Evolutionary conservation across 1,284 basidiomycete species (phyloP), one percentile per base, ranked within the genome.

Genomic region (Chalciporus sp.): DNA sequence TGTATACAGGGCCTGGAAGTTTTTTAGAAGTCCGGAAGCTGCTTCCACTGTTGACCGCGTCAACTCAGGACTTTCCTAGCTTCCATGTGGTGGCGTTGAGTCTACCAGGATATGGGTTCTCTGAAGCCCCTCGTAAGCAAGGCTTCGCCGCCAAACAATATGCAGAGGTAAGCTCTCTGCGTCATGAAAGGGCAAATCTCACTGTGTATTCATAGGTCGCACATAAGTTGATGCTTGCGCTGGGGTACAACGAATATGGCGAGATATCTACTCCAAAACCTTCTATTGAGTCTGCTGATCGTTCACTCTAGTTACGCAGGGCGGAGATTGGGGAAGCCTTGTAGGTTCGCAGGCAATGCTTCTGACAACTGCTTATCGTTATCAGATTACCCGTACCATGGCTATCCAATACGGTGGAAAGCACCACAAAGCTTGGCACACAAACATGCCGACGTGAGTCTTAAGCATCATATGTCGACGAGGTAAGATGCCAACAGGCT

Each of bases 81-180:
- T 86, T 86, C 60, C 82, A 86, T 58, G 80, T 85, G 19, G 80
- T 85, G 0, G 77, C 78, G 0, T 58, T 77, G 4, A 79, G 80
- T 61, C 59, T 84, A n/a, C 83, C 84, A 5, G 79, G 79, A 0
- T 85, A 66, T 61, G 81, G 82, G 0, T 83, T 82, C 62, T 83
- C 82, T 0, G 75, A 81, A 39, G 78, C 64, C 7, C 64, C 69
- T 9, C 67, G 56, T n/a, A 72, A 72, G 49, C 68, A 66, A 33
- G 77, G 76, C 1, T 78, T 78, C 50, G 45, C 49, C 14, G 27
- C 49, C 1, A 46, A 47, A 31, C 74, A 76, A 49, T 78, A 72
- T 50, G 78, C 76, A 7, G 76, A 79, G 64, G 77, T 73, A 56
- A 42, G 53, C 44, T 23, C 12, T 49, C 42, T 28, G 1, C 27